phyloP scores from a whole-genome alignment of 75 land plant genomes.

The Pinus taeda region DNA sequence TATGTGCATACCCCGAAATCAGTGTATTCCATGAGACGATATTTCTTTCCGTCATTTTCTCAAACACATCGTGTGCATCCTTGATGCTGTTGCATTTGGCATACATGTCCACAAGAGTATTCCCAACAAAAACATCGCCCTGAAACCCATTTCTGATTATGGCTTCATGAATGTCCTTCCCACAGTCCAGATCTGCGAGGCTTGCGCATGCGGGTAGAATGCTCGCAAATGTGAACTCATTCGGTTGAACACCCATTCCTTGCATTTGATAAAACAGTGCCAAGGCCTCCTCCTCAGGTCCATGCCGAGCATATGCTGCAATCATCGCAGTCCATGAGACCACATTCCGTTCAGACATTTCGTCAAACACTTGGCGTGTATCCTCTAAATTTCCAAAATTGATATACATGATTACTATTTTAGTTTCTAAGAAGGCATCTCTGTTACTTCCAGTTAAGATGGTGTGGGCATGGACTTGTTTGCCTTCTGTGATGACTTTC shows the following conservation, averaged over 20 bases:
- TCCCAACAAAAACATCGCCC: not conserved
- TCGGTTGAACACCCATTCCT: not conserved
- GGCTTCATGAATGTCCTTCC: constrained; percentile 13
- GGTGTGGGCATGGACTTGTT: no score
- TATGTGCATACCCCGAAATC: constrained; percentile 7
- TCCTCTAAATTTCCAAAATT: constrained; percentile 10
- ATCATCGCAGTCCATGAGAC: constrained; percentile 45
- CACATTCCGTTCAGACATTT: constrained; percentile 16
- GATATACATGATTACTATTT: constrained; percentile 9
- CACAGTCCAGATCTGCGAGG: constrained; percentile 11
- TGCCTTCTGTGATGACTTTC: not conserved
- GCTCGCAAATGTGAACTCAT: constrained; percentile 7
- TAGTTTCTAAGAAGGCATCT: constrained; percentile 12
- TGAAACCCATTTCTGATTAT: not conserved
- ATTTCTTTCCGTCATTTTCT: not conserved
- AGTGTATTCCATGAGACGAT: constrained; percentile 6
- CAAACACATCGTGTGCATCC: not conserved
- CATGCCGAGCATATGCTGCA: constrained; percentile 34
- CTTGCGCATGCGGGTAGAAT: not conserved
- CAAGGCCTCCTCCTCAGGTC: constrained; percentile 29
- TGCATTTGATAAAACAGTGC: constrained; percentile 18
- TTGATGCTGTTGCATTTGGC: not conserved
- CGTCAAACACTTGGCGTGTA: constrained; percentile 18
- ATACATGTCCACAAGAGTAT: constrained; percentile 15
- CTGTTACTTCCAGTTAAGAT: no score